Conservation (phyloP, 1,139 yeast genomes). For the Diutina rugosa region DNA sequence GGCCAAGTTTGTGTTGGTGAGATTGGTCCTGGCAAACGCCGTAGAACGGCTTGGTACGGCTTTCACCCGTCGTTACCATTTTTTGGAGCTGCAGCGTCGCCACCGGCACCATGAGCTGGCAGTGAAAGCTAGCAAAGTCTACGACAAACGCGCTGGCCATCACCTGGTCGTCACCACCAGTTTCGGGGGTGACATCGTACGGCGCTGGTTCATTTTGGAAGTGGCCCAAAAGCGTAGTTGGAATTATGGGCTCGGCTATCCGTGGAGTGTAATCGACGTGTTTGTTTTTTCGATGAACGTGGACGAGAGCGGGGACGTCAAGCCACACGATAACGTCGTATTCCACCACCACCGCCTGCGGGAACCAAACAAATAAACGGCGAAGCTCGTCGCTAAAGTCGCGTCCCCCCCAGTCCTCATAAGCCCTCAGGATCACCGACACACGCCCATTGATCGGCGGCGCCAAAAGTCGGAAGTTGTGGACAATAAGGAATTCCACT, state of each 20-base stretch:
- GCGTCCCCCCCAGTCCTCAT: neutral
- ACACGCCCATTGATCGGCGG: neutral
- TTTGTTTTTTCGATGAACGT: neutral
- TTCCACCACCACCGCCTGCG: neutral
- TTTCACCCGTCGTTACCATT: conserved; percentile 15
- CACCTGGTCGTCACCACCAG: neutral
- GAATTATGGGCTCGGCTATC: neutral
- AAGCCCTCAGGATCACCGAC: neutral
- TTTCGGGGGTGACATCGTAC: neutral
- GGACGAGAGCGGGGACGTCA: neutral
- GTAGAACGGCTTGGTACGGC: conserved; percentile 28
- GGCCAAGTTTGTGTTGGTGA: conserved; percentile 29
- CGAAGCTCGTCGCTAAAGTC: neutral
- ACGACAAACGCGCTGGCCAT: neutral
- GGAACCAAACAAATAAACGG: neutral
- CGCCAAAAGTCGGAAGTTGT: neutral
- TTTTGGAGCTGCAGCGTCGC: neutral
- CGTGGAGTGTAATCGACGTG: neutral
- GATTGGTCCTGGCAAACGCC: conserved; percentile 36
- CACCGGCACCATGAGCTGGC: neutral
- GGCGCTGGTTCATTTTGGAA: neutral
- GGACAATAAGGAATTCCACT: neutral
- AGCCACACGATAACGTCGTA: neutral
- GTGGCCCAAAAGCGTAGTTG: neutral
- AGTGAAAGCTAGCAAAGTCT: neutral